Conservation (phyloP, 495 filamentous ascomycete genomes). For the Hapsidospora chrysogenum region DNA sequence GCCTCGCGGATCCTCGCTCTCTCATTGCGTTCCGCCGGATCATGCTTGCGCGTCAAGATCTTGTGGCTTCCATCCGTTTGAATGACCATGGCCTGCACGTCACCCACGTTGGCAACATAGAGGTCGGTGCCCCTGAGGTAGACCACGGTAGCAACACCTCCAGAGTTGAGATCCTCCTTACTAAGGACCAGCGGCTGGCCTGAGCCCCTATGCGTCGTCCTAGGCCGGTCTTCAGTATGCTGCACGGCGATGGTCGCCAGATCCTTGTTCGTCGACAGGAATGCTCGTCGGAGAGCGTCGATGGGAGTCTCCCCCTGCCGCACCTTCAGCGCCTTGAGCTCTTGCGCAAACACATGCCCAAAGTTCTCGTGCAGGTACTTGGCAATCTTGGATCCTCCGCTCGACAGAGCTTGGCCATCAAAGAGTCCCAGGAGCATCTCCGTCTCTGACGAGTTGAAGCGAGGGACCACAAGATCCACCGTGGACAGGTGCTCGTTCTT, state of each 20-base stretch:
- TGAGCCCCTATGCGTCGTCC: conserved; percentile 51
- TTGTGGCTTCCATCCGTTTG: conserved; percentile 66
- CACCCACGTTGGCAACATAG: conserved; percentile 87
- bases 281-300: conserved; percentile 75
- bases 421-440: conserved; percentile 89
- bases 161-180: conserved; percentile 74
- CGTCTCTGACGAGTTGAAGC: conserved; percentile 77
- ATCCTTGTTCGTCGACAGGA: conserved; percentile 83
- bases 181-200: conserved; percentile 52
- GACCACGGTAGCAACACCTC: conserved; percentile 80
- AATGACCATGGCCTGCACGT: conserved; percentile 87
- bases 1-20: conserved; percentile 83
- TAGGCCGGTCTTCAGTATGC: conserved; percentile 52
- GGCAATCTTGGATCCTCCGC: conserved; percentile 81
- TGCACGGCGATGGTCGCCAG: conserved; percentile 76
- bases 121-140: conserved; percentile 81
- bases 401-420: conserved; percentile 73
- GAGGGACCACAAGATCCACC: conserved; percentile 92
- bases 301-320: conserved; percentile 46
- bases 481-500: conserved; percentile 88
- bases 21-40: conserved; percentile 71
- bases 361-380: conserved; percentile 96
- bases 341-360: conserved; percentile 61
- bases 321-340: conserved; percentile 52
- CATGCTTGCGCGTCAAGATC: conserved; percentile 77